Conservation (phyloP, 306 rosid species). For the Castanea sativa region DNA sequence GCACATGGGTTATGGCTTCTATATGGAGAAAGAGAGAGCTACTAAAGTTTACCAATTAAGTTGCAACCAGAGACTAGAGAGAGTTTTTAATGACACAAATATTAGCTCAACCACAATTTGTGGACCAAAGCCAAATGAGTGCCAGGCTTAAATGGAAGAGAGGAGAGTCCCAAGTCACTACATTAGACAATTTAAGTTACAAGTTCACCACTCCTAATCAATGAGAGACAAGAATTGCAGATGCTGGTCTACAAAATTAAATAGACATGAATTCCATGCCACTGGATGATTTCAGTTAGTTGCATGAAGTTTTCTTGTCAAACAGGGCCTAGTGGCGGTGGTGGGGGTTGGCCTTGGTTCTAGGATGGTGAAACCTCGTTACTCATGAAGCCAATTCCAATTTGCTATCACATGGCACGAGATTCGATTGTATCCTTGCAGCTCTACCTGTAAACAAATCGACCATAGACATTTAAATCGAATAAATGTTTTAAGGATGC, state of each 20-base stretch:
- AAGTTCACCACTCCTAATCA: background rate
- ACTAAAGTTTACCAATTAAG: too few species aligned
- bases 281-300: background rate
- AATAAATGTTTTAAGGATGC: slow-evolving; percentile 1
- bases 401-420: slow-evolving; percentile 38
- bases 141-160: too few species aligned
- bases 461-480: background rate
- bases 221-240: background rate
- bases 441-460: slow-evolving; percentile 52
- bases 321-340: background rate
- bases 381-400: slow-evolving; percentile 29
- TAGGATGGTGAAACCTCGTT: background rate
- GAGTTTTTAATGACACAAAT: too few species aligned
- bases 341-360: background rate
- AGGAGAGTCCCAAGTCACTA: too few species aligned
- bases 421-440: slow-evolving; percentile 36
- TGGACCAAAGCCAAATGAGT: too few species aligned
- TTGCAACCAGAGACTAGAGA: too few species aligned
- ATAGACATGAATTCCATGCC: too few species aligned
- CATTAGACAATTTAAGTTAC: background rate
- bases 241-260: too few species aligned
- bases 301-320: background rate
- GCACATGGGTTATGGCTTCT: too few species aligned
- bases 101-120: too few species aligned
- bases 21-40: too few species aligned